Evolutionary conservation across 139 green algal genomes (phyloP), one percentile per base, ranked within the genome.

Genomic region (Haematococcus lacustris): DNA sequence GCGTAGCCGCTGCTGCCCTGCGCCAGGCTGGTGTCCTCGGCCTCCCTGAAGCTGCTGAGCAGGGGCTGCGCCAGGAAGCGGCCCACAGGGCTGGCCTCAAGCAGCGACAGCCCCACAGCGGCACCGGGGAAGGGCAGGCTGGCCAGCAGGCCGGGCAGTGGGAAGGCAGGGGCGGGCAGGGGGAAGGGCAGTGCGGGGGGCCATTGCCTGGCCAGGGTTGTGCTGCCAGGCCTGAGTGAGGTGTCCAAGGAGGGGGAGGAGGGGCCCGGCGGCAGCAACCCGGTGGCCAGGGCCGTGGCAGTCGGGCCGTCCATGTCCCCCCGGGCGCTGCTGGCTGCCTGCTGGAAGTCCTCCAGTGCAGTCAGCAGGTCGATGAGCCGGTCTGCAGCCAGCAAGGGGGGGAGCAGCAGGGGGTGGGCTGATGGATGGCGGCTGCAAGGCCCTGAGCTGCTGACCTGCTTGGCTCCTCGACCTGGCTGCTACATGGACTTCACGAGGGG

Each of bases 331-430:
- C 82, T 79, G 23, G 85, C 88, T 1, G 79, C 75, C 23, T 82
- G 78, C 26, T 79, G 80, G 79, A 97, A 99, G 43, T 80, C 89
- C 84, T 99, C 95, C 75, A 98, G 94, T 0, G 95, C 95, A n/a
- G 87, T 81, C 63, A 99, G 86, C 51, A 99, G 73, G 79, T 99
- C 95, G 40, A 99, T 97, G 28, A 99, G 80, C 13, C 93, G 85
- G 59, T 97, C 94, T 77, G 71, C 30, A 50, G 50, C 59, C 25
- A 38, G n/a, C n/a, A n/a, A n/a, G n/a, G n/a, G n/a, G n/a, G n/a
- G n/a, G n/a, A n/a, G n/a, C n/a, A n/a, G n/a, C n/a, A n/a, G n/a
- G n/a, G n/a, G n/a, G n/a, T n/a, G n/a, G n/a, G n/a, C n/a, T n/a
- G n/a, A n/a, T n/a, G n/a, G n/a, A n/a, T n/a, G n/a, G n/a, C n/a